These are phyloP conservation scores for Komagataella ulmi DNA, from an alignment of 805 yeast species.

Conservation along the genomic window DNA sequence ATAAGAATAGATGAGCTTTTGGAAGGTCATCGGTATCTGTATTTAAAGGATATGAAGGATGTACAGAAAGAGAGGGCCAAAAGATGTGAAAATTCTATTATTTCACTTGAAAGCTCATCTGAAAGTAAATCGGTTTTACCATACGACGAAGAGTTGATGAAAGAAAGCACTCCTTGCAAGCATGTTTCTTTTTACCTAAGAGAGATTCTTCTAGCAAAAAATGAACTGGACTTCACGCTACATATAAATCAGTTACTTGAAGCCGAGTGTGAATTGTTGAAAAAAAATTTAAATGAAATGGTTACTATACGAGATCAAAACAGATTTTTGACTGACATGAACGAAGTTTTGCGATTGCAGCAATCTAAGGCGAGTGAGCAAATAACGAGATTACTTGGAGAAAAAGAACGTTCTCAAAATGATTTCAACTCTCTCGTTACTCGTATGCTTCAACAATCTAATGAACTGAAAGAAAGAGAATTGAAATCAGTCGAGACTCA, in stretches of 20 bases:
- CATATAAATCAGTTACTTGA: conserved; percentile 31
- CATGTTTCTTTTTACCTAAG: conserved; percentile 33
- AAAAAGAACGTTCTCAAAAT: not conserved
- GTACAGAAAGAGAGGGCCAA: conserved; percentile 3
- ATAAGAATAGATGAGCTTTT: conserved; percentile 1
- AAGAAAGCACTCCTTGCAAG: conserved; percentile 6
- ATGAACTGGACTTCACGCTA: conserved; percentile 48
- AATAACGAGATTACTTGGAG: not conserved
- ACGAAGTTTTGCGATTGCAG: not conserved
- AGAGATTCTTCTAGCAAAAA: conserved; percentile 40
- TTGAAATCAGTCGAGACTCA: not conserved
- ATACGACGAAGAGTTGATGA: conserved; percentile 5
- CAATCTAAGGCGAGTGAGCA: not conserved
- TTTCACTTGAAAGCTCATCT: not conserved
- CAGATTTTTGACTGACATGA: not conserved
- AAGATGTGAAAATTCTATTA: not conserved
- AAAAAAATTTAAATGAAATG: not conserved
- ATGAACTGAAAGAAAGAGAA: not conserved
- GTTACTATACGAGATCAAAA: not conserved
- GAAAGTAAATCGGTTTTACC: not conserved
- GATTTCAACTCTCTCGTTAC: not conserved
- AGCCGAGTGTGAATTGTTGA: not conserved
- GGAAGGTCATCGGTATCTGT: not conserved
- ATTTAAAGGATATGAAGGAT: conserved; percentile 4
- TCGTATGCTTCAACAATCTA: not conserved